Evolutionary conservation across 2,329 filamentous ascomycete genomes (phyloP).

Genomic region (Herpotrichia juniperi): DNA sequence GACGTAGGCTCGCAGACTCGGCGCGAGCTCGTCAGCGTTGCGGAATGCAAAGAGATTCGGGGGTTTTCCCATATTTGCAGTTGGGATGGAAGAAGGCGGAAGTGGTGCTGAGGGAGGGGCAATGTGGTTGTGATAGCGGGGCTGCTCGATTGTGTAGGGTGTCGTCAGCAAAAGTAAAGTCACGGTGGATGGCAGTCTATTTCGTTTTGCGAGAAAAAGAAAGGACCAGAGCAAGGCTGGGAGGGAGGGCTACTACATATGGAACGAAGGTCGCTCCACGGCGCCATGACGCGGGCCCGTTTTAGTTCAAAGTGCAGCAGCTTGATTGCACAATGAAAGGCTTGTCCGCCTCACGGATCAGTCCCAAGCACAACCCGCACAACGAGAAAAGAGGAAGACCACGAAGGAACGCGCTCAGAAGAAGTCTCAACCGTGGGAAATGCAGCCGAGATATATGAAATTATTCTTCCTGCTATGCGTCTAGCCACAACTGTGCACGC

Average conservation of each 20-base stretch:
- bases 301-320: slow-evolving; percentile 13
- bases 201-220: background rate
- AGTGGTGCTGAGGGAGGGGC: slow-evolving; percentile 11
- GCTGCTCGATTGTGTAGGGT: slow-evolving; percentile 3
- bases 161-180: slow-evolving; percentile 1
- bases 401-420: background rate
- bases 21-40: slow-evolving; percentile 71
- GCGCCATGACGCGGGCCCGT: slow-evolving; percentile 7
- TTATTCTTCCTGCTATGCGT: background rate
- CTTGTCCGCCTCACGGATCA: background rate
- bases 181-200: background rate
- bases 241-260: background rate
- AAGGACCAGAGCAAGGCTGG: background rate
- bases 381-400: background rate
- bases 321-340: slow-evolving; percentile 7
- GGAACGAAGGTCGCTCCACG: slow-evolving; percentile 1
- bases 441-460: background rate
- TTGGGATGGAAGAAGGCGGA: slow-evolving; percentile 9
- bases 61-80: slow-evolving; percentile 45
- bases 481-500: slow-evolving; percentile 5
- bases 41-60: slow-evolving; percentile 80
- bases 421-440: background rate
- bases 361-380: background rate
- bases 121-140: slow-evolving; percentile 18
- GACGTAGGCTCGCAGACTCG: slow-evolving; percentile 80